These are phyloP conservation scores for Boletus reticuloceps DNA, from an alignment of 768 basidiomycete species.

Conservation along the genomic window DNA sequence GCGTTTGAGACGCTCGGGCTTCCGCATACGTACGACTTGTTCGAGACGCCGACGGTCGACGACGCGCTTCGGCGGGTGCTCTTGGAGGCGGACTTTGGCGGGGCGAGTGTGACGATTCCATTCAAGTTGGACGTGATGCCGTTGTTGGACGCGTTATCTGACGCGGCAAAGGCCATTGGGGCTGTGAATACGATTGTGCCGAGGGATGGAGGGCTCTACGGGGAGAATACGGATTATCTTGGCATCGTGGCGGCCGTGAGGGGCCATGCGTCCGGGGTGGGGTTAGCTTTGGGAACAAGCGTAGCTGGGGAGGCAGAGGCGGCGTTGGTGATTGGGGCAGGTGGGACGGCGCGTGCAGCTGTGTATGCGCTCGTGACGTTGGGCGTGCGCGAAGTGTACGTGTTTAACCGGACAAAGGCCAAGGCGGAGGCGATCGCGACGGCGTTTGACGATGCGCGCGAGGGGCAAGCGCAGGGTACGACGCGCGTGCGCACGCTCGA, in stretches of 20 bases:
- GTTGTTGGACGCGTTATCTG: constrained; percentile 73
- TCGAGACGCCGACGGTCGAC: constrained; percentile 69
- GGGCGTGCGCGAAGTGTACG: constrained; percentile 67
- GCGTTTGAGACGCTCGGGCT: constrained; percentile 79
- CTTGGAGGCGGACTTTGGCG: constrained; percentile 74
- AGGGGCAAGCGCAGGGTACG: not conserved
- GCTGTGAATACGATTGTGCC: constrained; percentile 91
- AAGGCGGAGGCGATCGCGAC: constrained; percentile 70
- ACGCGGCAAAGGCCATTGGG: constrained; percentile 81
- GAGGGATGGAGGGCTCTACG: constrained; percentile 51
- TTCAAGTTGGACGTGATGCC: constrained; percentile 90
- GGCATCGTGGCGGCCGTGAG: constrained; percentile 68
- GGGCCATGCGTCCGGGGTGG: constrained; percentile 42
- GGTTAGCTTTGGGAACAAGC: no score
- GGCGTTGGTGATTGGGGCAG: constrained; percentile 89
- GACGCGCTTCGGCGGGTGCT: constrained; percentile 65
- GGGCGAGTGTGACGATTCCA: constrained; percentile 96
- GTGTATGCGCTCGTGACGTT: constrained; percentile 81
- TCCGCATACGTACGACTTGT: constrained; percentile 76
- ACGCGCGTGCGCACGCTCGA: constrained; percentile 60
- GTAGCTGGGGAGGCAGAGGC: constrained; percentile 30
- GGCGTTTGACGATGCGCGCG: constrained; percentile 47
- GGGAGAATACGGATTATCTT: constrained; percentile 97
- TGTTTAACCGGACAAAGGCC: constrained; percentile 80
- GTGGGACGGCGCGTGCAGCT: constrained; percentile 92